Evolutionary conservation across 1,284 basidiomycete species (phyloP).

Genomic region (Amylostereum chailletii): DNA sequence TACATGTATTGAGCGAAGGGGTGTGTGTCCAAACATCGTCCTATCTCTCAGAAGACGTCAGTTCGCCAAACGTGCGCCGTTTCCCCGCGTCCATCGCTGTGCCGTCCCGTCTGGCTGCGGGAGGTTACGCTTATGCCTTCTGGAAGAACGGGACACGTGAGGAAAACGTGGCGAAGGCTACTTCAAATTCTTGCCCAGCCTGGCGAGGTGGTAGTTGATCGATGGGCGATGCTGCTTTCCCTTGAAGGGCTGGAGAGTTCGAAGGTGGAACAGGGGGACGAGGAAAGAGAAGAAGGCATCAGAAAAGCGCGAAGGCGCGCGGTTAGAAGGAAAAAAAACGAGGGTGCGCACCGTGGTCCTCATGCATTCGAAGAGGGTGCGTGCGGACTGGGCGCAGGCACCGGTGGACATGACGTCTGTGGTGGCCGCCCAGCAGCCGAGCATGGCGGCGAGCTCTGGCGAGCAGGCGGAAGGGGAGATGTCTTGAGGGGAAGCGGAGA

Average conservation of each 20-base stretch:
- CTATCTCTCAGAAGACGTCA: too few relatives aligned
- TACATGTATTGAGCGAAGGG: too few relatives aligned
- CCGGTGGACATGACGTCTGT: conserved; percentile 59
- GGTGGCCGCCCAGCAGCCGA: conserved; percentile 87
- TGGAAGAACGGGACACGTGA: not conserved
- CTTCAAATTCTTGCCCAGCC: conserved; percentile 66
- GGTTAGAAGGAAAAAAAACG: conserved; percentile 1
- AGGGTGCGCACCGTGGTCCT: conserved; percentile 59
- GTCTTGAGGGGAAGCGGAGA: conserved; percentile 23
- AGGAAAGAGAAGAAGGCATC: too few relatives aligned
- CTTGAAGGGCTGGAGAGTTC: conserved; percentile 42
- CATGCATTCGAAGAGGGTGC: conserved; percentile 81
- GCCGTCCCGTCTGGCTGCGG: too few relatives aligned
- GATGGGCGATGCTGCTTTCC: conserved; percentile 60
- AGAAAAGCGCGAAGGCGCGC: not conserved
- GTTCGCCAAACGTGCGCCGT: too few relatives aligned
- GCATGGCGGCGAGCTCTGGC: conserved; percentile 72
- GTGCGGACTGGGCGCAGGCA: conserved; percentile 59
- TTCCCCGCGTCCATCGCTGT: too few relatives aligned
- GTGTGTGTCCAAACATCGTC: too few relatives aligned
- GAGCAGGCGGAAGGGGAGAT: conserved; percentile 57
- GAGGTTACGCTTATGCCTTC: too few relatives aligned
- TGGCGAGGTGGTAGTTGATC: conserved; percentile 81
- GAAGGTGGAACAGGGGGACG: not conserved
- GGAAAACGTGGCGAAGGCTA: conserved; percentile 17